phyloP scores from a whole-genome alignment of 768 basidiomycete species.

The Suillus subaureus region DNA sequence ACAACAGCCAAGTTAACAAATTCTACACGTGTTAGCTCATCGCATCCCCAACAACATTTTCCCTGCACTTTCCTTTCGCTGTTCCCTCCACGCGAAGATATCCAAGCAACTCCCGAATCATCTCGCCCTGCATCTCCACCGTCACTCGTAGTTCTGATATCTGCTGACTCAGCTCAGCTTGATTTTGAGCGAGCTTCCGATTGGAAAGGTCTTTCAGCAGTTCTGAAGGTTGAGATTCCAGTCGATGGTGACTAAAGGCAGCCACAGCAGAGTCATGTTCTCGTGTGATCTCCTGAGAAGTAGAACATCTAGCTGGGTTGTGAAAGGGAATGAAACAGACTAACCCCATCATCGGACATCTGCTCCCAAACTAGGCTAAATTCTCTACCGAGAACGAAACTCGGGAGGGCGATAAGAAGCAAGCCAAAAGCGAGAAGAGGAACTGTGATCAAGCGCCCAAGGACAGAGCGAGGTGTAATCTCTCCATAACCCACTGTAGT shows the following conservation, averaged over 20 bases:
- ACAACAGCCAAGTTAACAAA: neutral
- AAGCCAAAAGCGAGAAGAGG: slow-evolving; percentile 88
- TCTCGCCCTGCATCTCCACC: slow-evolving; percentile 60
- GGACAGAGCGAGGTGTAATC: slow-evolving; percentile 83
- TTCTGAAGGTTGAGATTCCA: slow-evolving; percentile 17
- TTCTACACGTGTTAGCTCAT: slow-evolving; percentile 15
- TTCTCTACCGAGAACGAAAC: slow-evolving; percentile 89
- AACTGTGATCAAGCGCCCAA: slow-evolving; percentile 85
- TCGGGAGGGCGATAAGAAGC: slow-evolving; percentile 86
- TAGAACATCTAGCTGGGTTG: slow-evolving; percentile 5
- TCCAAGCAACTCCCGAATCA: slow-evolving; percentile 40
- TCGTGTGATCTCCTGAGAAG: slow-evolving; percentile 8
- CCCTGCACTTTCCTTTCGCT: slow-evolving; percentile 19
- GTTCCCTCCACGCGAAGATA: slow-evolving; percentile 18
- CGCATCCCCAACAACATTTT: slow-evolving; percentile 14
- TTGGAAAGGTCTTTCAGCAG: slow-evolving; percentile 51
- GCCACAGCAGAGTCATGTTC: slow-evolving; percentile 22
- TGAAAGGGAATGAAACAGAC: slow-evolving; percentile 13
- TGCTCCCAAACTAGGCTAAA: slow-evolving; percentile 90
- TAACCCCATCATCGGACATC: slow-evolving; percentile 59
- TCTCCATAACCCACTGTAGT: slow-evolving; percentile 93
- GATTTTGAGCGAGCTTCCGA: slow-evolving; percentile 64
- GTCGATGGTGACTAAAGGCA: slow-evolving; percentile 17
- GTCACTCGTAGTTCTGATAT: slow-evolving; percentile 56
- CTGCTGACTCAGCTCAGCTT: slow-evolving; percentile 65